phyloP scores from a whole-genome alignment of 2,329 filamentous ascomycete species.

The Aureobasidium namibiae region DNA sequence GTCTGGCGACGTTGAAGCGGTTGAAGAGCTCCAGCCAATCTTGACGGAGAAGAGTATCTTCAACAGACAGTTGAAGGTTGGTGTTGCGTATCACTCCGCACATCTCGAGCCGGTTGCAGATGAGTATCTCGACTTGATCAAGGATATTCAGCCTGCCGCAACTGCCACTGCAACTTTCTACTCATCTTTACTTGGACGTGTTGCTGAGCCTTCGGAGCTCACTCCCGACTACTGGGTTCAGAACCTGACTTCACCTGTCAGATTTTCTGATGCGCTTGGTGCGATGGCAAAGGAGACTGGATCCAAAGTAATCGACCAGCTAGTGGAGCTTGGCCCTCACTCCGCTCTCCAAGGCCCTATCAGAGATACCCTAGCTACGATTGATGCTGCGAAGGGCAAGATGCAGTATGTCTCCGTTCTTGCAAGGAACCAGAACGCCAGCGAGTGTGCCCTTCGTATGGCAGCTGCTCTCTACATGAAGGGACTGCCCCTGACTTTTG shows the following conservation, averaged over 20 bases:
- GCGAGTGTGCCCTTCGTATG: background rate
- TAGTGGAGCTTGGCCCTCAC: constrained; percentile 39
- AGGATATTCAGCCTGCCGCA: background rate
- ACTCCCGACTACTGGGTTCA: constrained; percentile 34
- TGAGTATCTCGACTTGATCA: background rate
- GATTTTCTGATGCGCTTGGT: constrained; percentile 36
- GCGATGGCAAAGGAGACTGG: background rate
- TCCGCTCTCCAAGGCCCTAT: constrained; percentile 34
- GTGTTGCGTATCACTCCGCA: background rate
- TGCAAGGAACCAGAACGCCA: constrained; percentile 1
- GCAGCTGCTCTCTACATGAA: constrained; percentile 2
- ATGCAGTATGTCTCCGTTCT: constrained; percentile 8
- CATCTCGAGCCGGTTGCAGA: constrained; percentile 2
- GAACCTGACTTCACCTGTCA: constrained; percentile 39
- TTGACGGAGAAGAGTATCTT: constrained; percentile 8
- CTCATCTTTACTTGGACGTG: constrained; percentile 15
- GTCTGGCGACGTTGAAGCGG: constrained; percentile 31
- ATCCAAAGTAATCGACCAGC: constrained; percentile 17
- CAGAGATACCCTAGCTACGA: constrained; percentile 21
- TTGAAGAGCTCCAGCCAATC: constrained; percentile 3
- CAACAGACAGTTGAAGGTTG: constrained; percentile 3
- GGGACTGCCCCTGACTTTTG: background rate
- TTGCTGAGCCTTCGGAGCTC: constrained; percentile 15
- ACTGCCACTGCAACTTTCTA: constrained; percentile 2
- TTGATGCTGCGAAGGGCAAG: constrained; percentile 2